Base-by-base conservation (phyloP, 202 grass and related monocot genomes). In the Setaria viridis region DNA sequence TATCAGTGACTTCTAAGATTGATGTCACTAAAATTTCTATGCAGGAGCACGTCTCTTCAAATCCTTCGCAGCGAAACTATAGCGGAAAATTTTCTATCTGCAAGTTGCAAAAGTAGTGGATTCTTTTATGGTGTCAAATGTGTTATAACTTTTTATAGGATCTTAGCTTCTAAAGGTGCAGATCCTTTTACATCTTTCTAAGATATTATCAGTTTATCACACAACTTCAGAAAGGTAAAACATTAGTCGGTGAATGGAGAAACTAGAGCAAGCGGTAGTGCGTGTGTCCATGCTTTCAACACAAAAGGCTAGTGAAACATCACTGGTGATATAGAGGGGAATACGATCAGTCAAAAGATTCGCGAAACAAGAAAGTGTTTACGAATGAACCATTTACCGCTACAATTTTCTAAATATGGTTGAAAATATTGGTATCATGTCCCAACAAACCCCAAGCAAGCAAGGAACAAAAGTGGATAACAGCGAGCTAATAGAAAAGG, bases 171-270 rank as follows among this genome's bases (percentile, higher is more conserved):
- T 58, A 85, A 85, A 78, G 51, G 51, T 47, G 29, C 2, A 78
- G 83, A 70, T 78, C 83, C 10, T 76, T 55, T 73, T 21, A 10
- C 17, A 37, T 49, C 80, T 47, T 82, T 60, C 1, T 35, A 72
- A 48, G 67, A 82, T 72, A 57, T 33, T 67, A 43, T 20, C 35
- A 37, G 35, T 37, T 37, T 66, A 2, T 77, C 3, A 67, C 53
- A 30, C 34, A 47, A 47, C 62, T 4, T 12, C 41, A 34, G 15
- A 68, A 66, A 60, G 16, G 55, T 25, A 78, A 62, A 48, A 16
- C 51, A 15, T 85, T 25, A 12, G 50, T 59, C 11, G 64, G 64
- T 58, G 58, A 68, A 57, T 16, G 72, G 11, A 67, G 60, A 76
- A 67, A 66, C 34, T 7, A 25, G 62, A 45, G 41, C n/a, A 14